Evolutionary conservation across 306 rosid species (phyloP), one percentile per base, ranked within the genome.

Genomic region (Glycine latifolia): DNA sequence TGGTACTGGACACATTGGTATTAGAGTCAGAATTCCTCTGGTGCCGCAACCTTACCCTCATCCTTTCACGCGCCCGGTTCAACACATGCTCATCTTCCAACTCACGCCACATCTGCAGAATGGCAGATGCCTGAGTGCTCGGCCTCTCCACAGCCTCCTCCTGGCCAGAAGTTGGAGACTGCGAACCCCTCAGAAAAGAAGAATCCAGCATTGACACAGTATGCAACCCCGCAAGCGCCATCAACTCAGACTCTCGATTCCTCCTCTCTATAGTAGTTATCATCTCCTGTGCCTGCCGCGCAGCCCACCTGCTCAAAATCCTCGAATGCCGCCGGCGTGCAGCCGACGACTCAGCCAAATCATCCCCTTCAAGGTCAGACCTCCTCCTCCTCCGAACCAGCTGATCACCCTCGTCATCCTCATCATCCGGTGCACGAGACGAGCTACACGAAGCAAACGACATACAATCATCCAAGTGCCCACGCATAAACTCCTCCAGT

Each of bases 201-300:
- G 98, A 96, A 71, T 96, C 99, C 55, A 96, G 86, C 99, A 90
- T 96, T 0, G 99, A 96, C 70, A 96, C 99, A 0, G 99, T 93
- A 86, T 96, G 99, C 84, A 96, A 83, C 6, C 98, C 93, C 0
- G 99, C 98, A 0, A 96, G 99, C 1, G 98, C 97, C 97, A 96
- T 93, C 87, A 96, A 79, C 88, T 96, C 99, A 1, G 99, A 91
- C 85, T 96, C 99, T 0, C 95, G 91, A 76, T 94, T 96, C 86
- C 99, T 92, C 90, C 97, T 93, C 87, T 96, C 99, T 74, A 96
- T 96, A 0, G 99, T 92, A 6, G 97, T 94, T n/a, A 96, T 96
- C 99, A 96, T 96, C 88, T 96, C 99, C 86, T 96, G 99, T 0
- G 99, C 98, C 89, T 96, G 99, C 70, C 92, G 87, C 0, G 98